Evolutionary conservation across 1,284 basidiomycete species (phyloP).

Genomic region (Naganishia sp.): DNA sequence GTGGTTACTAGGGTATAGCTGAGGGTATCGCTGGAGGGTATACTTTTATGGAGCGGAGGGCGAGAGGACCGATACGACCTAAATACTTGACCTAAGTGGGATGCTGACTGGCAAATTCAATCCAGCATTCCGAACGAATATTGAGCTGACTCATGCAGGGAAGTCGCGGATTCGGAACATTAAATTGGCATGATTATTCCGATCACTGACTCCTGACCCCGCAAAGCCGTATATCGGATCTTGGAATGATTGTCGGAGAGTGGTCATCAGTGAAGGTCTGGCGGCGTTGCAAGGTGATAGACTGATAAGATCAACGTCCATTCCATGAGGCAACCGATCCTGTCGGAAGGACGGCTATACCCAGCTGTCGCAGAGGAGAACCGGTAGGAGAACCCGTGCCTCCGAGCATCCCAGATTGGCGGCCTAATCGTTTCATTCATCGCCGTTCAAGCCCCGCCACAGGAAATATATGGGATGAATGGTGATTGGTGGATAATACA

Average conservation of each 20-base stretch:
- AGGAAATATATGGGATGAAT: too few species aligned
- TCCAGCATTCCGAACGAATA: neutral
- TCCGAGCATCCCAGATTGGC: too few species aligned
- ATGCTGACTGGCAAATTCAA: constrained; percentile 3
- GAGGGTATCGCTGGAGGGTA: neutral
- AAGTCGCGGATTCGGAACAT: neutral
- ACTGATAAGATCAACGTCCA: too few species aligned
- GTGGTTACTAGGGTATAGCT: neutral
- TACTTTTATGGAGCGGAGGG: neutral
- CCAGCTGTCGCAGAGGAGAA: too few species aligned
- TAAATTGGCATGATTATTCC: neutral
- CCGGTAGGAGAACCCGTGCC: too few species aligned
- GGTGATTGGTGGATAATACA: too few species aligned
- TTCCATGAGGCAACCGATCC: too few species aligned
- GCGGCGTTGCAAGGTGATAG: too few species aligned
- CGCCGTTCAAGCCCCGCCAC: too few species aligned
- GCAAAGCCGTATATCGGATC: neutral
- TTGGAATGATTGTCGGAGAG: neutral
- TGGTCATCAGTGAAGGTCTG: too few species aligned
- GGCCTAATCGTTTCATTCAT: too few species aligned
- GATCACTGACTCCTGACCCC: neutral
- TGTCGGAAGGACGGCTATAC: too few species aligned
- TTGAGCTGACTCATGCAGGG: neutral
- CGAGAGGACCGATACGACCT: neutral
- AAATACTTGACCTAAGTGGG: neutral